Base-by-base conservation (phyloP, 2,329 filamentous ascomycete genomes). In the Penicillium rolfsii region DNA sequence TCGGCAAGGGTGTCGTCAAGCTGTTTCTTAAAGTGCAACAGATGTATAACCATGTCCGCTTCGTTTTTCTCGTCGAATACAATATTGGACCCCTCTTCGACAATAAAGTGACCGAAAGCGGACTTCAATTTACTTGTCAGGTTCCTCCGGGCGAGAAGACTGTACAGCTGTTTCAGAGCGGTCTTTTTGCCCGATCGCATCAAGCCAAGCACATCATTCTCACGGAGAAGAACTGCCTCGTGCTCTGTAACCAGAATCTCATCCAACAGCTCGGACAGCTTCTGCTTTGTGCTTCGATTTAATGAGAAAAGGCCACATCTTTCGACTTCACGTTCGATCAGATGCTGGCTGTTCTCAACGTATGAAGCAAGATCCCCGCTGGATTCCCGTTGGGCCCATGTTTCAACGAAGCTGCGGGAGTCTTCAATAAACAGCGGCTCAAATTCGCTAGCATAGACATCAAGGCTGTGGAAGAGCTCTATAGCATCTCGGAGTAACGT, bases 291-390 rank as follows among this genome's bases (percentile, higher is more conserved):
- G 24, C 89, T 90, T 63, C 87, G 89, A 73, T 96, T 92, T 48
- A 99, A 84, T 61, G 90, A 89, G 77, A 90, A 96, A 19, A 86
- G 80, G 63, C 95, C 90, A 73, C 93, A 97, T 40, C 93, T 85
- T 61, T 84, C 78, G 66, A 89, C 85, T 76, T 99, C 95, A 55
- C 81, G 82, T 55, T 85, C 82, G 24, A 98, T 86, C 33, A 97
- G 81, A 46, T 79, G 80, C 63, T 89, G 84, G 57, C 90, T 90
- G 28, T 85, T 85, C 22, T 83, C 80, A 49, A 96, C 90, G 74
- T 97, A 98, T 12, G 86, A 84, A 58, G 90, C 89, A 45, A 98
- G 81, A 16, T 84, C 84, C 24, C 84, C 83, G 4, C 81, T 76
- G 59, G 87, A 89, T 70, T 88, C 85, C 9, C 85, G 82, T 58